Evolutionary conservation across 345 rosid species (phyloP).

Genomic region (Euphorbia lathyris): DNA sequence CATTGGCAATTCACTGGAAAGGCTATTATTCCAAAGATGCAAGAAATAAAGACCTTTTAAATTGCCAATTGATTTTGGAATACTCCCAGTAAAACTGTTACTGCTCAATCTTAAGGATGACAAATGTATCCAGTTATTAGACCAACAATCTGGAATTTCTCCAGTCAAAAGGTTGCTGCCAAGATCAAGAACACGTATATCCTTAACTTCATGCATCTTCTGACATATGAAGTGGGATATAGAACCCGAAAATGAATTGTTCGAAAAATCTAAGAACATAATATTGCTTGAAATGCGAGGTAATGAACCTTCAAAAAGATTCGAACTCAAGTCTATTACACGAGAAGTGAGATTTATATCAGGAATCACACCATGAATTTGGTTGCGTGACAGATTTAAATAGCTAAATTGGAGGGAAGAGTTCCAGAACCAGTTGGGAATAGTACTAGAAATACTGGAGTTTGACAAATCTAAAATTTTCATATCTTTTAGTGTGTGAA

Average conservation of each 20-base stretch:
- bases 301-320: slow-evolving; percentile 4
- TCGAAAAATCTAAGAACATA: neutral
- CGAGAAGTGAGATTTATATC: neutral
- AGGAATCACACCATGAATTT: neutral
- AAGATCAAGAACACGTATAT: neutral
- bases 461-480: neutral
- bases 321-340: slow-evolving; percentile 4
- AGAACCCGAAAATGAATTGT: slow-evolving; percentile 14
- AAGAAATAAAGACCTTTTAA: neutral
- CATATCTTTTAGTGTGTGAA: neutral
- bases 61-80: slow-evolving; percentile 13
- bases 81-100: slow-evolving; percentile 7
- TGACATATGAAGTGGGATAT: neutral
- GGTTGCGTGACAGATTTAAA: slow-evolving; percentile 8
- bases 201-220: neutral
- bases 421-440: slow-evolving; percentile 10
- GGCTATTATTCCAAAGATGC: slow-evolving; percentile 5
- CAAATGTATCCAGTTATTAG: slow-evolving; percentile 3
- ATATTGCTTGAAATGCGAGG: neutral
- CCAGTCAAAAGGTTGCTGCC: neutral
- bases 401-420: neutral
- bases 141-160: slow-evolving; percentile 19
- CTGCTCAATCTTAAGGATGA: neutral
- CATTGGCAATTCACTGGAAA: slow-evolving; percentile 4
- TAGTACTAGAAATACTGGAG: neutral